A percentile compares a stretch with the other conserved stretches of the same genome.
Evolutionary conservation across 116 monocot species (phyloP).

Genomic region (Thalassia testudinum): DNA sequence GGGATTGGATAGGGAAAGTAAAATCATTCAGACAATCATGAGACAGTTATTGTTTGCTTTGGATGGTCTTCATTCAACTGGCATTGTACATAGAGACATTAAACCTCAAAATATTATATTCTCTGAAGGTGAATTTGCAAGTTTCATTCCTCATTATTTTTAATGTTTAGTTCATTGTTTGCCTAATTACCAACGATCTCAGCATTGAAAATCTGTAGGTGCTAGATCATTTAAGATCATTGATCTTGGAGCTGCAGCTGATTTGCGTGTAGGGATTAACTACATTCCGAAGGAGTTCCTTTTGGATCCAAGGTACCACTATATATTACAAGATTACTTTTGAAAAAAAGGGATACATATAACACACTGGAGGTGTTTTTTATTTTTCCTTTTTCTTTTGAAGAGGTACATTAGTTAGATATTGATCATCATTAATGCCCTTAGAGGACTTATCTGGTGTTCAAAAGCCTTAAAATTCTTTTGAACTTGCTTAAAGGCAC

Average conservation of each 20-base stretch:
- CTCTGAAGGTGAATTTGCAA: constrained; percentile 65
- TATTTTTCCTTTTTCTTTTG: no score
- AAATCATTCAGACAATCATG: constrained; percentile 89
- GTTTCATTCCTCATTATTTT: no score
- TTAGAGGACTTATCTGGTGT: no score
- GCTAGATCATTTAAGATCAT: constrained; percentile 82
- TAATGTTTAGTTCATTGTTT: no score
- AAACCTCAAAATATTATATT: constrained; percentile 94
- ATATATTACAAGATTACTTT: no score
- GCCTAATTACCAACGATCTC: not conserved
- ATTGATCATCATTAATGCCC: no score
- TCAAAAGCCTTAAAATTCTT: no score
- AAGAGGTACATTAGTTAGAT: no score
- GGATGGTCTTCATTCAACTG: constrained; percentile 91
- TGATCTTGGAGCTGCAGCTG: constrained; percentile 92
- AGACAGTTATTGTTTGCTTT: constrained; percentile 85
- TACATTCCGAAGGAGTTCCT: constrained; percentile 94
- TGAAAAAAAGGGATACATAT: no score
- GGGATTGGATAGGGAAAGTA: constrained; percentile 71
- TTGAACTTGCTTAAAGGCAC: no score
- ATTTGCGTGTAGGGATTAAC: constrained; percentile 88
- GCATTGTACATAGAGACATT: constrained; percentile 89
- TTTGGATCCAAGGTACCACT: constrained; percentile 92
- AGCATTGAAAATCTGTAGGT: constrained; percentile 14
- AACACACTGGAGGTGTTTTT: no score